Evolutionary conservation across 2,329 filamentous ascomycete species (phyloP).

Genomic region (Teratosphaeria gauchensis): DNA sequence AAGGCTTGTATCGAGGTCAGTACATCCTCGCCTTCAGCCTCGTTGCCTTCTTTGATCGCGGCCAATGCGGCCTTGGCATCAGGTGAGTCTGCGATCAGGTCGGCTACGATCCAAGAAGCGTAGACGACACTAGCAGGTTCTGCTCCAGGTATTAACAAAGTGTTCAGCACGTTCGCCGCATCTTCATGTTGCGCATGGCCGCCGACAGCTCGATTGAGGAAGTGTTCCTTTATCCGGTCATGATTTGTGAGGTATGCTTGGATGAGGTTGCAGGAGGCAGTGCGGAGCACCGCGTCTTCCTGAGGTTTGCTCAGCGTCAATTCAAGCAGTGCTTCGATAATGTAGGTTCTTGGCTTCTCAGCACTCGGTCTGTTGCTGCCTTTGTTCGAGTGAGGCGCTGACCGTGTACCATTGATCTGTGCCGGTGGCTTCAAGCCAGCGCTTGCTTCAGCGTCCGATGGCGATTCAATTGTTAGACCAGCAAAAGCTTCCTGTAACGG

Average conservation of each 20-base stretch:
- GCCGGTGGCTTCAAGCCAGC: slow-evolving; percentile 9
- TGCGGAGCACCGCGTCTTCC: slow-evolving; percentile 66
- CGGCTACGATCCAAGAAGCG: slow-evolving; percentile 75
- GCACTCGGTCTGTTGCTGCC: slow-evolving; percentile 18
- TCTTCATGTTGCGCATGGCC: slow-evolving; percentile 77
- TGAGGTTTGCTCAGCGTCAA: slow-evolving; percentile 60
- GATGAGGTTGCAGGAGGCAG: slow-evolving; percentile 80
- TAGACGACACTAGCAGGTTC: slow-evolving; percentile 90
- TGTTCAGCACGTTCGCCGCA: slow-evolving; percentile 71
- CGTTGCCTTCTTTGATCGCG: slow-evolving; percentile 79
- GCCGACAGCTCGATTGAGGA: slow-evolving; percentile 59
- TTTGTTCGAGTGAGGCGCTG: slow-evolving; percentile 14
- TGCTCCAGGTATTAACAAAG: slow-evolving; percentile 58
- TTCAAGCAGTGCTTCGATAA: slow-evolving; percentile 87
- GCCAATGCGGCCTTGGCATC: slow-evolving; percentile 73
- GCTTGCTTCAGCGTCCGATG: slow-evolving; percentile 5
- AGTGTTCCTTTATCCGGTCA: slow-evolving; percentile 70
- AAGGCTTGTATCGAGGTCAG: slow-evolving; percentile 88
- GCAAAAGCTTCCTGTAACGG: slow-evolving; percentile 81
- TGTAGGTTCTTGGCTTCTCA: slow-evolving; percentile 51
- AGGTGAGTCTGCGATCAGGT: slow-evolving; percentile 70
- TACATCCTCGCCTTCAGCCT: slow-evolving; percentile 82
- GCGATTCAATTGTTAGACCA: slow-evolving; percentile 60
- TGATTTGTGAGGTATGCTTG: slow-evolving; percentile 87
- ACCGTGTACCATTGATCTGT: slow-evolving; percentile 18